phyloP scores from a whole-genome alignment of 2,329 filamentous ascomycete species.

The Emmonsia crescens region DNA sequence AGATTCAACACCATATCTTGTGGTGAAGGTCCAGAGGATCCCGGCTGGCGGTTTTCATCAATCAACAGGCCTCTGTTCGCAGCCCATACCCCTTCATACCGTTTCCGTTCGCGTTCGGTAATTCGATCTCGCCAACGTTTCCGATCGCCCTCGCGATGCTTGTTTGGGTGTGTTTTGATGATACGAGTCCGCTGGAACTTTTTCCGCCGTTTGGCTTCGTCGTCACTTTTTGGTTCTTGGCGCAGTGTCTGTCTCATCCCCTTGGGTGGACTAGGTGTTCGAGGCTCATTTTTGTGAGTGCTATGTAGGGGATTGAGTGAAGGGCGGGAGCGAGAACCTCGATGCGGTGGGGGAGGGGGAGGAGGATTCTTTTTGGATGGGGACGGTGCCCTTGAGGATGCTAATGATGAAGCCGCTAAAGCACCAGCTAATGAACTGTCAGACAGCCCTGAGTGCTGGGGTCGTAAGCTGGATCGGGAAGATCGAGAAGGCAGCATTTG shows the following conservation, averaged over 20 bases:
- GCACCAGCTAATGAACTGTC: constrained; percentile 36
- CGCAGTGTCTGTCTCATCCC: constrained; percentile 35
- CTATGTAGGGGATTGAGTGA: constrained; percentile 25
- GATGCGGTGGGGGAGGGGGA: constrained; percentile 29
- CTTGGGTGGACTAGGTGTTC: constrained; percentile 28
- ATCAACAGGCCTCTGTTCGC: constrained; percentile 33
- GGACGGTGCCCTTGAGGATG: constrained; percentile 32
- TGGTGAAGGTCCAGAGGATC: constrained; percentile 17
- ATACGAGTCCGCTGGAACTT: constrained; percentile 25
- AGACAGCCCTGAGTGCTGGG: constrained; percentile 20
- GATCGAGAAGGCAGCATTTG: background rate
- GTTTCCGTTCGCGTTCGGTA: constrained; percentile 36
- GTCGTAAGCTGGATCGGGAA: constrained; percentile 20
- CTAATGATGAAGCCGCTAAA: constrained; percentile 38
- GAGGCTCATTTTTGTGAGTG: constrained; percentile 19
- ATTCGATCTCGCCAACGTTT: constrained; percentile 36
- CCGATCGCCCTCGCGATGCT: constrained; percentile 39
- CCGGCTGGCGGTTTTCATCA: constrained; percentile 4
- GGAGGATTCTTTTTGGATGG: constrained; percentile 26
- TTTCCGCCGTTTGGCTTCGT: constrained; percentile 20
- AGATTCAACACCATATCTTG: constrained; percentile 35
- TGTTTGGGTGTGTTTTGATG: constrained; percentile 37
- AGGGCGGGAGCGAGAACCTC: constrained; percentile 27
- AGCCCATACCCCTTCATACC: constrained; percentile 42
- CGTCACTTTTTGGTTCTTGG: constrained; percentile 25